These are phyloP conservation scores for Gliomastix tumulicola DNA, from an alignment of 2,329 filamentous ascomycete species.

Conservation along the genomic window DNA sequence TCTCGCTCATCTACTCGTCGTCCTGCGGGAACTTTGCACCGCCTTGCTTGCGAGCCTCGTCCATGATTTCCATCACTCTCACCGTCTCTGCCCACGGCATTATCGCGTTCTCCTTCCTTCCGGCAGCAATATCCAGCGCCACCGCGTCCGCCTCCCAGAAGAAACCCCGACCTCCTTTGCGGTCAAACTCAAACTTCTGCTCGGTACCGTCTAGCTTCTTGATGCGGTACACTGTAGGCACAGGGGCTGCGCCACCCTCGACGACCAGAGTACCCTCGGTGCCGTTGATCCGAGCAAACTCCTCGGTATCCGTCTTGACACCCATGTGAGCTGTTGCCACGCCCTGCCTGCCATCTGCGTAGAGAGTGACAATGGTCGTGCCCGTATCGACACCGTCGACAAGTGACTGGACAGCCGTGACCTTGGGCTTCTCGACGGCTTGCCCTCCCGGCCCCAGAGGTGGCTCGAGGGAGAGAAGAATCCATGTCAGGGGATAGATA, in stretches of 20 bases:
- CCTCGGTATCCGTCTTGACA: constrained; percentile 7
- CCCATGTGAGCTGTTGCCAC: constrained; percentile 25
- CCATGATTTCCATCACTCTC: constrained; percentile 36
- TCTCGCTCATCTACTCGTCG: no score
- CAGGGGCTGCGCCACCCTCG: constrained; percentile 21
- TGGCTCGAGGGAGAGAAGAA: constrained; percentile 22
- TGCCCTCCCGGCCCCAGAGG: constrained; percentile 16
- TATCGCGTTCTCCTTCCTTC: constrained; percentile 24
- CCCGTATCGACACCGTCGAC: constrained; percentile 22
- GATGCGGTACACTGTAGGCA: background rate
- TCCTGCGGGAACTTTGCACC: constrained; percentile 20
- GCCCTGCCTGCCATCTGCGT: constrained; percentile 28
- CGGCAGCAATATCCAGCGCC: constrained; percentile 29
- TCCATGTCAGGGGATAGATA: constrained; percentile 35
- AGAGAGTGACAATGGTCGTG: constrained; percentile 29
- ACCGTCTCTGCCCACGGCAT: constrained; percentile 40
- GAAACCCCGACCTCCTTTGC: constrained; percentile 24
- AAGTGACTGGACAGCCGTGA: constrained; percentile 25
- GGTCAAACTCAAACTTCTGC: constrained; percentile 27
- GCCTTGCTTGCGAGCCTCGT: constrained; percentile 31
- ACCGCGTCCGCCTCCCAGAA: constrained; percentile 37
- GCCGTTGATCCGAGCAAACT: constrained; percentile 32
- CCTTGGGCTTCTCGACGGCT: background rate
- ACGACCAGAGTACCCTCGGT: constrained; percentile 26
- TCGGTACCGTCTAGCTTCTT: constrained; percentile 16